These are phyloP conservation scores for Debaryomyces tyrocola DNA, from an alignment of 805 yeast genomes.

Conservation along the genomic window DNA sequence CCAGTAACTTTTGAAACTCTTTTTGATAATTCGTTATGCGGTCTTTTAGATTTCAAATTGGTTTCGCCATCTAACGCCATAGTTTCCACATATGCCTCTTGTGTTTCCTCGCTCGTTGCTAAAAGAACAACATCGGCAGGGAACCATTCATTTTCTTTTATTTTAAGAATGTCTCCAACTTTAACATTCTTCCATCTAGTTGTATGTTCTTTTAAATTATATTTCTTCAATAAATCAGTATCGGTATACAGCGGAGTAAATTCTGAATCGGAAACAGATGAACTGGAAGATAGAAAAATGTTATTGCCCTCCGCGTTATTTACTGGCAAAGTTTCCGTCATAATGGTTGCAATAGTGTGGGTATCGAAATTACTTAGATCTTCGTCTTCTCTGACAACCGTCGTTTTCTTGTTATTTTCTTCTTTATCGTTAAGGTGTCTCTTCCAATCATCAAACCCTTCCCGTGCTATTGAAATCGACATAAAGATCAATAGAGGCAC, in stretches of 20 bases:
- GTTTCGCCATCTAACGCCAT: slow-evolving; percentile 99
- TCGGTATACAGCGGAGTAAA: slow-evolving; percentile 12
- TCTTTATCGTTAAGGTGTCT: slow-evolving; percentile 82
- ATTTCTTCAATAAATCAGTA: slow-evolving; percentile 20
- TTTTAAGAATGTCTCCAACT: slow-evolving; percentile 83
- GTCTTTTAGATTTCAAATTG: slow-evolving; percentile 72
- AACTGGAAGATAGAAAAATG: background rate
- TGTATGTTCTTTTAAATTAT: slow-evolving; percentile 32
- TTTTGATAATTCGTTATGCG: slow-evolving; percentile 63
- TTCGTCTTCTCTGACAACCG: slow-evolving; percentile 31
- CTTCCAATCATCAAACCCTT: slow-evolving; percentile 90
- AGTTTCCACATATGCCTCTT: slow-evolving; percentile 79
- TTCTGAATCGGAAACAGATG: slow-evolving; percentile 4
- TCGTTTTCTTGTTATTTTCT: slow-evolving; percentile 60
- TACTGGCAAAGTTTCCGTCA: slow-evolving; percentile 36
- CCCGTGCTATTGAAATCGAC: slow-evolving; percentile 84
- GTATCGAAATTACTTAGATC: slow-evolving; percentile 31
- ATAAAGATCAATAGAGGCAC: slow-evolving; percentile 85
- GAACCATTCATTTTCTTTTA: slow-evolving; percentile 83
- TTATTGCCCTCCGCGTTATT: slow-evolving; percentile 3
- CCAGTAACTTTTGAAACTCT: slow-evolving; percentile 50
- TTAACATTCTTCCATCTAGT: slow-evolving; percentile 70
- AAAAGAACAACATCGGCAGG: slow-evolving; percentile 88
- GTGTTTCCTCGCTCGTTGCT: slow-evolving; percentile 64
- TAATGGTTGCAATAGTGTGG: slow-evolving; percentile 37